Base-by-base conservation (phyloP, 2,329 filamentous ascomycete genomes). In the Botrytis fabae region DNA sequence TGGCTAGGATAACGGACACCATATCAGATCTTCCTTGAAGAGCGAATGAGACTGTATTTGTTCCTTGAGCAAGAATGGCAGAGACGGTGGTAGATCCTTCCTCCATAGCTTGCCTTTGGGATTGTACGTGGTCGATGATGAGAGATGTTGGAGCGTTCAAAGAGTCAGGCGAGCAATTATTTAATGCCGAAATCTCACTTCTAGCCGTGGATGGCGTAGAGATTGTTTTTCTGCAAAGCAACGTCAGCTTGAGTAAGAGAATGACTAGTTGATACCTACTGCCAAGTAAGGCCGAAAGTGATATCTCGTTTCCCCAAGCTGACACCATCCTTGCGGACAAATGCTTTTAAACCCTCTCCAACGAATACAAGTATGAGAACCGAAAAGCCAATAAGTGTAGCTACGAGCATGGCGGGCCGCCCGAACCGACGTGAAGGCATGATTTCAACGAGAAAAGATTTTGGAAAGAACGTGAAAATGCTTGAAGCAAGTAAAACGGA, bases 311-410 rank as follows among this genome's bases (percentile, higher is more conserved):
- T 71, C 1, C 70, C 70, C 61, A 71, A 54, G 38, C n/a, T 66
- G n/a, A 57, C 35, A 44, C 70, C 70, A 46, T 71, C 61, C 38
- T 57, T 71, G 20, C 28, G 70, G 46, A 59, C 61, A 66, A 77
- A 70, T 10, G 73, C 18, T 72, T 77, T 78, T 51, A 78, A 76
- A 6, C 73, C 74, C 61, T 78, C 76, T n/a, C 77, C 77, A 54
- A 79, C 66, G 4, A 75, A 77, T 59, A 79, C 72, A n/a, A 79
- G 57, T 28, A 75, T 70, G 20, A 79, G 60, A 40, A 79, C 75
- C 1, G 77, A 75, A 46, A 80, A 62, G 12, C 48, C 71, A 69
- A 78, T 77, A 32, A 79, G 72, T 10, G 75, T 32, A 22, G 69
- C 28, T 46, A 78, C 75, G 3, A 74, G 73, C 28, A 74, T 35